Evolutionary conservation across 2,329 filamentous ascomycete species (phyloP), one percentile per base, ranked within the genome.

Genomic region (Talaromyces sp.): DNA sequence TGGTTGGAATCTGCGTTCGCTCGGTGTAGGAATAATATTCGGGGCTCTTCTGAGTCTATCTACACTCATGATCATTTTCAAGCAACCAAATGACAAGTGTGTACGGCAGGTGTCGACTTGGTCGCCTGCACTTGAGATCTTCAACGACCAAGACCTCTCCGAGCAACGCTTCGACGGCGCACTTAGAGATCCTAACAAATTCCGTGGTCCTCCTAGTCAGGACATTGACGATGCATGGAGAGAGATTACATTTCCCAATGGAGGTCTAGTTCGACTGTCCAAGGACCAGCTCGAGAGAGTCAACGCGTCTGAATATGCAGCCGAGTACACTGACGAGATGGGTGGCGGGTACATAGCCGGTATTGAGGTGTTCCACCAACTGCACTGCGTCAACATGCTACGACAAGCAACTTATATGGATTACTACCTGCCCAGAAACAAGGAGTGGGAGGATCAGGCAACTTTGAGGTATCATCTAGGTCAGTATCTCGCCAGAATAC

Each of bases 381-480:
- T 55, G 18, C 50, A 55, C 35, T 55, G 50, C 25, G 28, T 55
- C 28, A 55, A 55, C 9, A 55, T 55, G 50, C 16, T 55, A 16
- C 50, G 50, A 9, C 50, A 55, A 55, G 50, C 50, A 28, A 55
- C 50, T 4, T 55, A 55, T 55, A 55, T 55, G 40, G 28, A 55
- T 35, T 55, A 55, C 33, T 55, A 55, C 7, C 50, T 55, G 23
- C 50, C 50, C 16, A 35, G 18, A 21, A 55, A 55, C 5, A 55
- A 55, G 50, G 50, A 55, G 12, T 55, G 50, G 50, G 50, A 55
- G 50, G 50, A 55, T 28, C 28, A 55, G 16, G 28, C 16, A 55
- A 55, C 50, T 35, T 55, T 55, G 28, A 55, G 50, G 35, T 55
- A 55, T 37, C 50, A 55, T 37, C 50, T 55, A 7, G 50, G 50